Conservation (phyloP, 495 filamentous ascomycete species). For the Penicillium samsonianum region DNA sequence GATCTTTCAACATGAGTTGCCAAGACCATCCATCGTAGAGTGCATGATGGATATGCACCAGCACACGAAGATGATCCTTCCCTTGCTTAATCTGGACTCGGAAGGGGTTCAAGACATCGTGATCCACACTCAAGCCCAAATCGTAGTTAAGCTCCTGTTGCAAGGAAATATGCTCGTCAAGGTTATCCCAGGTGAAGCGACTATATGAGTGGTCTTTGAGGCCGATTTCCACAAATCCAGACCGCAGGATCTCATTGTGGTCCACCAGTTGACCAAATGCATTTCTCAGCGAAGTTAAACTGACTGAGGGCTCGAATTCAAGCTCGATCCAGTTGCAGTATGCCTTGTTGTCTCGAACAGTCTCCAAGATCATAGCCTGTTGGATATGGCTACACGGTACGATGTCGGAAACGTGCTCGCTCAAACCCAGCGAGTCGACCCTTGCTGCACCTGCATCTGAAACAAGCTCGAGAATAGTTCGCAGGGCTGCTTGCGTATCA, state of each 20-base stretch:
- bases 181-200: slow-evolving; percentile 60
- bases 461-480: slow-evolving; percentile 23
- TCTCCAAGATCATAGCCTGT: slow-evolving; percentile 75
- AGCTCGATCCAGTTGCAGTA: slow-evolving; percentile 79
- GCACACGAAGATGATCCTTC: slow-evolving; percentile 33
- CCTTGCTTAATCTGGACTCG: slow-evolving; percentile 49
- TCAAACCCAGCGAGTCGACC: slow-evolving; percentile 23
- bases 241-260: slow-evolving; percentile 65
- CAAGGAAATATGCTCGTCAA: slow-evolving; percentile 46
- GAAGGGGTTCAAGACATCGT: slow-evolving; percentile 59
- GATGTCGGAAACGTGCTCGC: slow-evolving; percentile 50
- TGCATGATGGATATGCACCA: slow-evolving; percentile 66
- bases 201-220: slow-evolving; percentile 51
- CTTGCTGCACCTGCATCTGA: slow-evolving; percentile 26
- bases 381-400: slow-evolving; percentile 70
- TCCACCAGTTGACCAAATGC: slow-evolving; percentile 52
- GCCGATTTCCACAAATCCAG: slow-evolving; percentile 61
- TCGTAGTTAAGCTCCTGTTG: slow-evolving; percentile 33
- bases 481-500: slow-evolving; percentile 20
- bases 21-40: slow-evolving; percentile 86
- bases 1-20: slow-evolving; percentile 67
- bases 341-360: slow-evolving; percentile 48
- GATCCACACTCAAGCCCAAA: slow-evolving; percentile 26
- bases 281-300: slow-evolving; percentile 33
- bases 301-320: slow-evolving; percentile 39